Percentiles rank a stretch among this genome's conserved stretches.
Evolutionary conservation across 331 rosid genomes (phyloP).

Genomic region (Erythrophleum ivorense): DNA sequence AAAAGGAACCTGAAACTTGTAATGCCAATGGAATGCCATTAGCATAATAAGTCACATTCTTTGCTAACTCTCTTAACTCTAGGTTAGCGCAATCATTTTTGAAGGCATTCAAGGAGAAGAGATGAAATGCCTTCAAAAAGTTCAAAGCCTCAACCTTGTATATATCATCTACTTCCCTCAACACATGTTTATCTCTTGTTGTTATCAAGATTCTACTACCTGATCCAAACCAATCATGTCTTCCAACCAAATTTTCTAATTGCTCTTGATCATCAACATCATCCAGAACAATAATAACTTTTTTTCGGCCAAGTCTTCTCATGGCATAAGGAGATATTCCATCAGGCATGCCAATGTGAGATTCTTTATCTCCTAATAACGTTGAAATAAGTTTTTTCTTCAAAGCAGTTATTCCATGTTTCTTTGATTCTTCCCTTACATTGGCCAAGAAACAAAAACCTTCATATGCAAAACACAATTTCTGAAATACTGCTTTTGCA

Average conservation of each 20-base stretch:
- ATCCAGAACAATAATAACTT: slow-evolving; percentile 19
- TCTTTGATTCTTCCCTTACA: neutral
- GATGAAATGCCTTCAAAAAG: neutral
- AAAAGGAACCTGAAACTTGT: neutral
- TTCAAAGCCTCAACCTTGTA: neutral
- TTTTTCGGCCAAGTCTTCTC: neutral
- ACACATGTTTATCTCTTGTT: neutral
- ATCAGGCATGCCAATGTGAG: neutral
- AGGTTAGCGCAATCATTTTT: too few relatives aligned
- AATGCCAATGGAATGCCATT: neutral
- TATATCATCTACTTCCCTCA: too few relatives aligned
- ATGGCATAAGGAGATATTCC: neutral
- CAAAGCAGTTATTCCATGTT: neutral
- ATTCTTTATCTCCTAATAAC: neutral
- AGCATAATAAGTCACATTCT: neutral
- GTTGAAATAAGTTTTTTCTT: slow-evolving; percentile 1
- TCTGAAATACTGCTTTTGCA: neutral
- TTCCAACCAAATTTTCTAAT: neutral
- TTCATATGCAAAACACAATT: neutral
- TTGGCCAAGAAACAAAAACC: neutral
- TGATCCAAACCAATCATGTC: neutral
- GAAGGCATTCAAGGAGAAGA: neutral
- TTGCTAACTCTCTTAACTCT: neutral
- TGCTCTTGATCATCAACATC: slow-evolving; percentile 10
- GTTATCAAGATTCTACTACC: slow-evolving; percentile 30